These are phyloP conservation scores for Schizophyllum commune DNA, from an alignment of 1,284 basidiomycete species.

Conservation along the genomic window DNA sequence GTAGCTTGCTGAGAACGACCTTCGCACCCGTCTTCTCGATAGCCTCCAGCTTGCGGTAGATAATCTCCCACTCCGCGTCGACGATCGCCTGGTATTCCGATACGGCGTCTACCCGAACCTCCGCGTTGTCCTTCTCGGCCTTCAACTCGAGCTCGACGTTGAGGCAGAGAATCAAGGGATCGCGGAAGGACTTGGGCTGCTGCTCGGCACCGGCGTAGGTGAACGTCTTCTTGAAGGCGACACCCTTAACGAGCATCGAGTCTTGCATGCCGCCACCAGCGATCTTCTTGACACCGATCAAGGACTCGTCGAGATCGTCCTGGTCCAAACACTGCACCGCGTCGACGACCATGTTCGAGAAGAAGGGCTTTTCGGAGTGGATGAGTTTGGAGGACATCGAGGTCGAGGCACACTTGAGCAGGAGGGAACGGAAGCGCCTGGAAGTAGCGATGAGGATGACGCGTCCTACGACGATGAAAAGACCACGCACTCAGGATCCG, in stretches of 20 bases:
- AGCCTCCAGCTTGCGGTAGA: constrained; percentile 94
- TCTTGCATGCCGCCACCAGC: constrained; percentile 99
- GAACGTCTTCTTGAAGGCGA: constrained; percentile 99
- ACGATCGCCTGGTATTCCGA: constrained; percentile 99
- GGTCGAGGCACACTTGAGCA: constrained; percentile 95
- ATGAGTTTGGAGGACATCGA: constrained; percentile 99
- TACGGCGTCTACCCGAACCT: constrained; percentile 94
- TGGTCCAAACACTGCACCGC: constrained; percentile 92
- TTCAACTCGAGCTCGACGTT: constrained; percentile 99
- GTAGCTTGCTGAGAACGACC: constrained; percentile 96
- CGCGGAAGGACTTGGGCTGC: constrained; percentile 89
- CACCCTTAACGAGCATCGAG: constrained; percentile 81
- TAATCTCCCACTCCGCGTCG: constrained; percentile 99
- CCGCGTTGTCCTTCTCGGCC: constrained; percentile 99
- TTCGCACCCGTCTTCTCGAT: constrained; percentile 97
- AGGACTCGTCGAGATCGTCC: constrained; percentile 88
- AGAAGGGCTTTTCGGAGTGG: constrained; percentile 98
- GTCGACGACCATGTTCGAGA: constrained; percentile 98
- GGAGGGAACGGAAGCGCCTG: constrained; percentile 88
- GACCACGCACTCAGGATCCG: constrained; percentile 72
- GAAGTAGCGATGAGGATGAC: constrained; percentile 8
- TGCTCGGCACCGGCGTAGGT: constrained; percentile 99
- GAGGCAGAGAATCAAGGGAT: constrained; percentile 89
- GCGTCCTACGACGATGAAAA: constrained; percentile 4
- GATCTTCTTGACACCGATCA: constrained; percentile 99